phyloP scores from a whole-genome alignment of 371 early-diverging fungal genomes.

The Actinomucor elegans region DNA sequence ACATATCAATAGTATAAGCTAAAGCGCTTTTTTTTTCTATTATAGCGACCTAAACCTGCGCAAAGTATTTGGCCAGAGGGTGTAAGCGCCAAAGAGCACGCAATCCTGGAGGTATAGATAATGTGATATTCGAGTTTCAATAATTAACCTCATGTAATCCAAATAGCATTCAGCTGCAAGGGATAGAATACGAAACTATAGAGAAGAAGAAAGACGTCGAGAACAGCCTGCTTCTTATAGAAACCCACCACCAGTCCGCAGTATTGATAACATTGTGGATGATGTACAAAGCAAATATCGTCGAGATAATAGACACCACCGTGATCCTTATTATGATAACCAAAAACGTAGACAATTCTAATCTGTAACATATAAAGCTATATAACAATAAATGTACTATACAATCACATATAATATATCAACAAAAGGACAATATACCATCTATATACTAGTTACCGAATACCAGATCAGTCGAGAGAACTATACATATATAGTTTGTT shows the following conservation, averaged over 20 bases:
- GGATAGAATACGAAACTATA: slow-evolving; percentile 1
- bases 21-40: background rate
- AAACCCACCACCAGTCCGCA: background rate
- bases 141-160: background rate
- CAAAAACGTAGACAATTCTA: too few species aligned
- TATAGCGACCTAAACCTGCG: slow-evolving; percentile 9
- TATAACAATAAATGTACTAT: too few species aligned
- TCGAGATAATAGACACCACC: too few species aligned
- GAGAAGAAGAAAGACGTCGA: slow-evolving; percentile 14
- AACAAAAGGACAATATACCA: too few species aligned
- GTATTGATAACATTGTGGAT: slow-evolving; percentile 6
- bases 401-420: too few species aligned
- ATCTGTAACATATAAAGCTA: too few species aligned
- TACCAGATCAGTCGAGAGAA: too few species aligned
- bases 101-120: slow-evolving; percentile 16
- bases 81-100: slow-evolving; percentile 17
- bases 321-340: too few species aligned
- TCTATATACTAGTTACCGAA: too few species aligned
- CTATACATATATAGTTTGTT: too few species aligned
- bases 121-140: background rate
- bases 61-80: slow-evolving; percentile 4
- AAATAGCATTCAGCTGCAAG: slow-evolving; percentile 20
- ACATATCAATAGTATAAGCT: too few species aligned
- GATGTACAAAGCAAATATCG: slow-evolving; percentile 9
- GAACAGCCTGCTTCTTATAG: background rate